Evolutionary conservation across 768 basidiomycete species (phyloP).

Genomic region (Suillus lakei): DNA sequence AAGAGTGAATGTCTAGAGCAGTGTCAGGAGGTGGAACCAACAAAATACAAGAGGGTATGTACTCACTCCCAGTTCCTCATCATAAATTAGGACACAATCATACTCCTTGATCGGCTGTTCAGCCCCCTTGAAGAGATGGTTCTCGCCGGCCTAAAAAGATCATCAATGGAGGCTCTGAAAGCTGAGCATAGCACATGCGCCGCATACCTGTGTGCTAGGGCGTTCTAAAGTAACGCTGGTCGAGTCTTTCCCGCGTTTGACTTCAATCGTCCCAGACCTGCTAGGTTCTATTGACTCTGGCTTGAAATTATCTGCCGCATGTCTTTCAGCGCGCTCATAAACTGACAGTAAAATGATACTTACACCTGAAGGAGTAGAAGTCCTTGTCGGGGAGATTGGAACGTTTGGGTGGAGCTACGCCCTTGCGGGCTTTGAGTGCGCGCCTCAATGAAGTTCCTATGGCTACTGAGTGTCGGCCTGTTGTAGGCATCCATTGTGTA

Average conservation of each 20-base stretch:
- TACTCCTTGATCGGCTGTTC: constrained; percentile 67
- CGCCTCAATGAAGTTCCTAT: constrained; percentile 68
- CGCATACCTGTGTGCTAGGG: constrained; percentile 66
- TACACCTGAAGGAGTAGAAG: constrained; percentile 81
- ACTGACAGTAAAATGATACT: constrained; percentile 30
- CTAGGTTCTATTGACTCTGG: constrained; percentile 70
- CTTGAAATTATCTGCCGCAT: constrained; percentile 69
- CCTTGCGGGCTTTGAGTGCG: constrained; percentile 72
- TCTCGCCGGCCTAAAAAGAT: constrained; percentile 50
- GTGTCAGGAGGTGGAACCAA: constrained; percentile 17
- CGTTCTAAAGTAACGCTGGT: constrained; percentile 66
- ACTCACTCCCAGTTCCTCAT: constrained; percentile 72
- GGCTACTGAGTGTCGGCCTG: constrained; percentile 61
- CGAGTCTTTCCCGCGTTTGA: constrained; percentile 56
- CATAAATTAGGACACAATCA: constrained; percentile 82
- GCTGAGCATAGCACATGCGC: constrained; percentile 6
- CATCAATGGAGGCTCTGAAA: constrained; percentile 3
- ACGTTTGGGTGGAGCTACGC: constrained; percentile 46
- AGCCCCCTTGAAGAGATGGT: constrained; percentile 57
- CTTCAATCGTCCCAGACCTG: constrained; percentile 68
- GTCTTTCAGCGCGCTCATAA: not conserved
- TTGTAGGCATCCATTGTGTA: constrained; percentile 58
- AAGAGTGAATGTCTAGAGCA: constrained; percentile 64
- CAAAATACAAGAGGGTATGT: not conserved
- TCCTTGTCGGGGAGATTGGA: constrained; percentile 62